Evolutionary conservation across 768 basidiomycete genomes (phyloP).

Genomic region (Candolleomyces aberdarensis): DNA sequence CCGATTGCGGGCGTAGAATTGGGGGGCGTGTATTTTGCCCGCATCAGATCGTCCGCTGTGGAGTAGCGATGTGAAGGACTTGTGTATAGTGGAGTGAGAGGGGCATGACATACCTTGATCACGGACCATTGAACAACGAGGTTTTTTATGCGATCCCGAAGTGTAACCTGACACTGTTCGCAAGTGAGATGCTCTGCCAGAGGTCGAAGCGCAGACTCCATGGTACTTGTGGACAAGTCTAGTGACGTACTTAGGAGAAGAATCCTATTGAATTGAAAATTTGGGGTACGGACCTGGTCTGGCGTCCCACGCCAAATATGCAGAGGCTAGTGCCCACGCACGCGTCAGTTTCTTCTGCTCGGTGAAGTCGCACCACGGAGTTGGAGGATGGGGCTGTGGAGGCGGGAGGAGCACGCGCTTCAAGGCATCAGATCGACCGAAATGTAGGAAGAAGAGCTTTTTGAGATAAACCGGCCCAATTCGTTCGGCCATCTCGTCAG

Average conservation of each 20-base stretch:
- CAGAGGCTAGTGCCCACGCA: constrained; percentile 80
- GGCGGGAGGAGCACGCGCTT: constrained; percentile 76
- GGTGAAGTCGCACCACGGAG: constrained; percentile 59
- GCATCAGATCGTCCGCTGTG: constrained; percentile 55
- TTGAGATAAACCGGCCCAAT: constrained; percentile 80
- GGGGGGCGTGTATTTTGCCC: too few relatives aligned
- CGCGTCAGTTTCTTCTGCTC: constrained; percentile 79
- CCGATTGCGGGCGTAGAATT: too few relatives aligned
- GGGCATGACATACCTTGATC: constrained; percentile 54
- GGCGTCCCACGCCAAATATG: constrained; percentile 83
- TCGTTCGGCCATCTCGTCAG: constrained; percentile 64
- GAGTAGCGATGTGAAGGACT: constrained; percentile 1
- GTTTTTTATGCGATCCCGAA: constrained; percentile 64
- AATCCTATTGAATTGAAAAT: neutral
- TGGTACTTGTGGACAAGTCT: constrained; percentile 73
- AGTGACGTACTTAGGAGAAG: constrained; percentile 10
- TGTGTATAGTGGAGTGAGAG: constrained; percentile 1
- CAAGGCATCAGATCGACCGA: constrained; percentile 77
- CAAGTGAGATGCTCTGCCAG: constrained; percentile 68
- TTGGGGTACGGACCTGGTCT: constrained; percentile 55
- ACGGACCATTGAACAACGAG: constrained; percentile 75
- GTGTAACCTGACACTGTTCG: constrained; percentile 59
- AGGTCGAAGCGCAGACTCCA: constrained; percentile 71
- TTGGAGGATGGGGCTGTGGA: constrained; percentile 75
- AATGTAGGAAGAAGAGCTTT: constrained; percentile 79